phyloP scores from a whole-genome alignment of 75 land plant species.

The Isoetes taiwanensis region DNA sequence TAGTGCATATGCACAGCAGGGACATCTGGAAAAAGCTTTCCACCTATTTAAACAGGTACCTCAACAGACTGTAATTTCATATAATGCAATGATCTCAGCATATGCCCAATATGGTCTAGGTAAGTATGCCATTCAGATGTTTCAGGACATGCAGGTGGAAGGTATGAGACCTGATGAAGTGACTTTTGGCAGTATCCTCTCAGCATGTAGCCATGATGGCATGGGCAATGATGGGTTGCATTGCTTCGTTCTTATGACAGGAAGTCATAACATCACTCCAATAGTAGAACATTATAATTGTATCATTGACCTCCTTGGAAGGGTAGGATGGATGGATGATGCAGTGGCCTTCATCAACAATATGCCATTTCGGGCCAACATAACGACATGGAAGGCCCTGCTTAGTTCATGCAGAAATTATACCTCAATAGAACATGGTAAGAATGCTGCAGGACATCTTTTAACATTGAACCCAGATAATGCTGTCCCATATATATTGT shows the following conservation, averaged over 20 bases:
- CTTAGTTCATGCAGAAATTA: not conserved
- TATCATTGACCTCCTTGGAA: not conserved
- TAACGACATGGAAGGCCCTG: not conserved
- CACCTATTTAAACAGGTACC: not conserved
- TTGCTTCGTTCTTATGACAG: not conserved
- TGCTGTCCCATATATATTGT: not conserved
- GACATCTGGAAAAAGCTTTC: not conserved
- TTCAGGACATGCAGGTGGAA: not conserved
- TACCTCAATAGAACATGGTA: not conserved
- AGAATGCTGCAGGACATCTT: not conserved
- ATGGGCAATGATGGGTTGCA: not conserved
- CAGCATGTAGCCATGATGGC: not conserved
- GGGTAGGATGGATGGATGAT: not conserved
- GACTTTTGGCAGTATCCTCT: not conserved
- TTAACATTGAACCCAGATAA: not conserved
- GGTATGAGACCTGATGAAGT: not conserved
- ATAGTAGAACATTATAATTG: not conserved
- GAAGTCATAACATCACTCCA: not conserved
- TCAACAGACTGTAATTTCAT: not conserved
- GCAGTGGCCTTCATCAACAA: not conserved
- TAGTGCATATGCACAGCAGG: not conserved
- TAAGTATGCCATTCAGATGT: not conserved
- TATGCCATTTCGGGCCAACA: not conserved
- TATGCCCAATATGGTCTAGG: not conserved
- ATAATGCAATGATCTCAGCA: not conserved